phyloP scores from a whole-genome alignment of 73 alveolate species.

The Paramecium bursaria region DNA sequence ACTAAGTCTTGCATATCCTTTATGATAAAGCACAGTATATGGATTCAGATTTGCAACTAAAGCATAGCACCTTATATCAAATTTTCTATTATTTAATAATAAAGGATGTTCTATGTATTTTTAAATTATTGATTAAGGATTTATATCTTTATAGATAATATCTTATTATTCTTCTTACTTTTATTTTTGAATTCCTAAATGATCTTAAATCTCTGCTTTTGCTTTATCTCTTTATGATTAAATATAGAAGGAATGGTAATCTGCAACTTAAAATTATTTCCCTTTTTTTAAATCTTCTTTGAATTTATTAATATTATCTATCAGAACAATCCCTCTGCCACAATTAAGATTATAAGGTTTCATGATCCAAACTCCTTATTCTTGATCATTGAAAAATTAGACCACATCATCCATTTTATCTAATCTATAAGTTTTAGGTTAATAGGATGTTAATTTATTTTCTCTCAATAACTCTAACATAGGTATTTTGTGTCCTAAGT shows the following conservation, averaged over 20 bases:
- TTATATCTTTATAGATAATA: conserved; percentile 67
- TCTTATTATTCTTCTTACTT: conserved; percentile 62
- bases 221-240: conserved; percentile 45
- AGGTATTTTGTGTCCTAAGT: conserved; percentile 62
- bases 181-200: background rate
- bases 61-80: conserved; percentile 89
- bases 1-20: conserved; percentile 80
- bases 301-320: conserved; percentile 70
- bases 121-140: conserved; percentile 75
- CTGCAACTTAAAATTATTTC: conserved; percentile 57
- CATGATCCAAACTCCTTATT: conserved; percentile 78
- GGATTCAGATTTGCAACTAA: conserved; percentile 84
- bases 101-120: conserved; percentile 88
- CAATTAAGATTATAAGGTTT: conserved; percentile 77
- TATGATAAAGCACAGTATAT: conserved; percentile 72
- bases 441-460: conserved; percentile 65
- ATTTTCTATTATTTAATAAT: conserved; percentile 86
- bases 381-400: conserved; percentile 70
- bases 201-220: background rate
- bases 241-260: conserved; percentile 57
- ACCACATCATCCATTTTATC: conserved; percentile 76
- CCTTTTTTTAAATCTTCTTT: conserved; percentile 68
- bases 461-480: conserved; percentile 65
- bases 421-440: conserved; percentile 82
- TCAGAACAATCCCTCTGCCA: conserved; percentile 80